These are phyloP conservation scores for Shiraia bambusicola DNA, from an alignment of 2,329 filamentous ascomycete species.

Conservation along the genomic window DNA sequence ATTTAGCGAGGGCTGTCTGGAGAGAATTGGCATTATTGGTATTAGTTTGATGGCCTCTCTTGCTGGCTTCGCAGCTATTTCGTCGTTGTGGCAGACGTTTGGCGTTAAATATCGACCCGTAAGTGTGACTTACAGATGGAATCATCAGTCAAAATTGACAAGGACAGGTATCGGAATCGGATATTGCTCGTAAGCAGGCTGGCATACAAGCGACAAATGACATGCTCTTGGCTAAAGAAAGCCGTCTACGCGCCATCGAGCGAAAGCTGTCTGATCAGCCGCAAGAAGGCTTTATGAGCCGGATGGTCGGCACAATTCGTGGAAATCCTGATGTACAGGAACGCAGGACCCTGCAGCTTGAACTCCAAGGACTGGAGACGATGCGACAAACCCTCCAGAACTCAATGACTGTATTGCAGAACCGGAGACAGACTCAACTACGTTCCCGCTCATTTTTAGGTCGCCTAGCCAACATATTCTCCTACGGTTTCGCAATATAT, in stretches of 20 bases:
- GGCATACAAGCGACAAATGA: conserved; percentile 77
- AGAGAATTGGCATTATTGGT: conserved; percentile 78
- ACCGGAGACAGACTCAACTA: conserved; percentile 63
- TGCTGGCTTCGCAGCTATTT: conserved; percentile 88
- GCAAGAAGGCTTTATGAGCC: conserved; percentile 66
- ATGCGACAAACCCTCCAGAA: conserved; percentile 73
- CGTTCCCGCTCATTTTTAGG: conserved; percentile 69
- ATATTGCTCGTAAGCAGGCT: conserved; percentile 74
- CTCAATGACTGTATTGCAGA: conserved; percentile 64
- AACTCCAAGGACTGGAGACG: conserved; percentile 75
- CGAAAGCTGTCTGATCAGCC: conserved; percentile 58
- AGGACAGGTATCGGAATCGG: conserved; percentile 63
- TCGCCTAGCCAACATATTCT: conserved; percentile 62
- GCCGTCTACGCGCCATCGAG: conserved; percentile 69
- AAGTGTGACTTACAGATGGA: conserved; percentile 12
- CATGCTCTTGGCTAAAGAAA: conserved; percentile 74
- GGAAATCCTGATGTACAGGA: conserved; percentile 60
- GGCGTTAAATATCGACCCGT: conserved; percentile 62
- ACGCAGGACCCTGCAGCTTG: conserved; percentile 62
- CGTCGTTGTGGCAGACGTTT: conserved; percentile 82
- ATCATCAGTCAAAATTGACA: conserved; percentile 14
- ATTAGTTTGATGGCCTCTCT: conserved; percentile 83
- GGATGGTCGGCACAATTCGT: conserved; percentile 71
- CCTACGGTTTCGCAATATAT: conserved; percentile 74
- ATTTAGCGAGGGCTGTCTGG: conserved; percentile 59